Base-by-base conservation (phyloP, 1,284 basidiomycete species). In the Xanthoconium separans region DNA sequence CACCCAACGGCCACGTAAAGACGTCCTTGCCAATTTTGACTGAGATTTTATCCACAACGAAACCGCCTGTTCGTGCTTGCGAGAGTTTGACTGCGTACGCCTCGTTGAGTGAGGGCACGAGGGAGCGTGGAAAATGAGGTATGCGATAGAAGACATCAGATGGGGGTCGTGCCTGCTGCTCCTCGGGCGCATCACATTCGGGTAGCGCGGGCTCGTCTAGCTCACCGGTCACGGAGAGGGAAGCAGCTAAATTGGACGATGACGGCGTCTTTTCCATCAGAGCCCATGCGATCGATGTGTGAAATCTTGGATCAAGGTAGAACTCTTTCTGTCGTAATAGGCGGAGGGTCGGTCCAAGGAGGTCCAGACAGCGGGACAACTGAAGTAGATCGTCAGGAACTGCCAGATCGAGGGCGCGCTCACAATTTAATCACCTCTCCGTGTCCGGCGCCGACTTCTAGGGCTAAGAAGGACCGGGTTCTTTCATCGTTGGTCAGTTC, bases 201-300 rank as follows among this genome's bases (percentile, higher is more conserved):
- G 50, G 10, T 20, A 40, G 37, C 18, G 36, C 29, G 49, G 50
- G 45, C 30, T 53, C 51, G 16, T 50, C 49, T 43, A 33, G 34
- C 18, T 44, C 51, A 8, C 33, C 51, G 22, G 31, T 18, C 13
- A 24, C 43, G 5, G 47, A 39, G 39, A 29, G 29, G 4, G 60
- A 44, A 29, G 54, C 36, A 37, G 36, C 16, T 46, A 37, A 41
- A 50, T 54, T 15, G 37, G 40, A 43, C 9, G 50, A 33, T 3
- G 54, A 53, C 13, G 53, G 46, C 31, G 52, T 43, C 55, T 57
- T 56, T 34, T 71, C 67, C 48, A 86, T 77, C 50, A 91, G 75
- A 11, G 85, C 83, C 91, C 92, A 93, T 10, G 82, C 90, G 50
- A 94, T 80, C 1, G 91, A 93, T 12, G 84, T 80, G 64, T 94